phyloP scores from a whole-genome alignment of 2,329 filamentous ascomycete species.

The Colletotrichum kahawae region DNA sequence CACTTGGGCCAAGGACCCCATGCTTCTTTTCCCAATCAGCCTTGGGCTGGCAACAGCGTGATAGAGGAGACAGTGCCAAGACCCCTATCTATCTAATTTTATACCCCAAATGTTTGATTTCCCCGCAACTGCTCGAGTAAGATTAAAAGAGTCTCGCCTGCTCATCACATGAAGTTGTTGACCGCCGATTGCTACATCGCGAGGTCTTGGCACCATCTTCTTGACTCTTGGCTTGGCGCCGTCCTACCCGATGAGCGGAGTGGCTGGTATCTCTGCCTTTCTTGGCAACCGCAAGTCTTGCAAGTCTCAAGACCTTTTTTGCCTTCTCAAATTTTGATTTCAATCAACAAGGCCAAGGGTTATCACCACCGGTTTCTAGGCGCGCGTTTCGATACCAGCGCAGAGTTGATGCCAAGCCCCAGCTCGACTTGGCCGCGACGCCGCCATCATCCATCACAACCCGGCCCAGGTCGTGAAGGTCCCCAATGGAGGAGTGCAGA shows the following conservation, averaged over 20 bases:
- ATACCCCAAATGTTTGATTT: not conserved
- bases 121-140: conserved; percentile 3
- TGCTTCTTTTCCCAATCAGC: not conserved
- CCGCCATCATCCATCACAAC: not conserved
- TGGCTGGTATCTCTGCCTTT: not conserved
- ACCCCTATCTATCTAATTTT: conserved; percentile 5
- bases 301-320: not conserved
- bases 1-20: not conserved
- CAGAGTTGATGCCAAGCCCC: conserved; percentile 6
- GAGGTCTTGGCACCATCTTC: conserved; percentile 2
- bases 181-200: not conserved
- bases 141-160: not conserved
- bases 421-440: conserved; percentile 1
- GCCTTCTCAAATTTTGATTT: not conserved
- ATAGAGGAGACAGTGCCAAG: not conserved
- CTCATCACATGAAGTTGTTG: not conserved
- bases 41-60: not conserved
- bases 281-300: not conserved
- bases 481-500: not conserved
- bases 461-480: not conserved
- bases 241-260: not conserved
- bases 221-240: not conserved
- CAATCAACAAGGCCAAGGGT: not conserved
- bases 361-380: not conserved
- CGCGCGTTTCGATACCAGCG: not conserved